A percentile compares a stretch with the other conserved stretches of the same genome.
These are phyloP conservation scores for Fusarium pseudograminearum DNA, from an alignment of 2,329 filamentous ascomycete species.

Conservation along the genomic window DNA sequence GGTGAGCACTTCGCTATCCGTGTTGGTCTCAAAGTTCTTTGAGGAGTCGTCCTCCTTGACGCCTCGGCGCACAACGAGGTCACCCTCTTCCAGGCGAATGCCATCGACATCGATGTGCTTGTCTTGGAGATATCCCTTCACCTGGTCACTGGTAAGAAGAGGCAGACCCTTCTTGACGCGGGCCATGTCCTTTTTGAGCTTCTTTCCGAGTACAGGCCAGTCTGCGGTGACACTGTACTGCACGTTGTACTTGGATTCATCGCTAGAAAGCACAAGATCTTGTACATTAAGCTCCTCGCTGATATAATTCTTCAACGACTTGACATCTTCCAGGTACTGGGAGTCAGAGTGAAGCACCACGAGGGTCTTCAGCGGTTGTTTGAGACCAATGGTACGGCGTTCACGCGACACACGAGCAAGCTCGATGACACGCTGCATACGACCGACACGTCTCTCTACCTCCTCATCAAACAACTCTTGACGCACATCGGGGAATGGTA, in stretches of 20 bases:
- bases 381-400: conserved; percentile 84
- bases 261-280: conserved; percentile 83
- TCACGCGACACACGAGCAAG: conserved; percentile 88
- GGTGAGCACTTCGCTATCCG: conserved; percentile 88
- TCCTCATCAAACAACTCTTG: conserved; percentile 88
- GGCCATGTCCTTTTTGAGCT: conserved; percentile 93
- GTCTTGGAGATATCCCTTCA: conserved; percentile 79
- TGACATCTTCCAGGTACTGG: conserved; percentile 87
- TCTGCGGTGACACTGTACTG: conserved; percentile 91
- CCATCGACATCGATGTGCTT: conserved; percentile 86
- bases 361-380: conserved; percentile 89
- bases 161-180: conserved; percentile 93
- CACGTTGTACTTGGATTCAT: conserved; percentile 92
- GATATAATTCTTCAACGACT: conserved; percentile 88
- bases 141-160: conserved; percentile 79
- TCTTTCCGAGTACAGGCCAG: conserved; percentile 95
- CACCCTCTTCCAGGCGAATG: conserved; percentile 83
- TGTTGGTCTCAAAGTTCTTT: conserved; percentile 85
- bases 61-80: conserved; percentile 81
- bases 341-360: conserved; percentile 88
- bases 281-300: conserved; percentile 91
- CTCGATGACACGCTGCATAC: conserved; percentile 97
- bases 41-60: conserved; percentile 78
- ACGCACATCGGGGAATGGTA: conserved; percentile 88
- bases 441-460: conserved; percentile 85